Evolutionary conservation across 2,329 filamentous ascomycete genomes (phyloP).

Genomic region (Chaetomium sp.): DNA sequence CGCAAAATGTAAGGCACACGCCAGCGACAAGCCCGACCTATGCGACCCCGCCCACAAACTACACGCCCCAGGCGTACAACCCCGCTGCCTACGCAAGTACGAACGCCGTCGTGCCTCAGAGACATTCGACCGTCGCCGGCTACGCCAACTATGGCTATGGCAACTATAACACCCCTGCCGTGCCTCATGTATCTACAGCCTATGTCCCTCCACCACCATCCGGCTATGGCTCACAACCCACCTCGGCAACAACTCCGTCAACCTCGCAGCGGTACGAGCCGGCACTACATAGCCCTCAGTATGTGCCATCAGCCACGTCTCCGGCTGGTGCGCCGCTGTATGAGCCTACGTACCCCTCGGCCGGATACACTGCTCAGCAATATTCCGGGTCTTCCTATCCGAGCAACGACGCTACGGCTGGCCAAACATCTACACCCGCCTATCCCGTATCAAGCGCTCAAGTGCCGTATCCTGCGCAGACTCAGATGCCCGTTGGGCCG

Average conservation of each 20-base stretch:
- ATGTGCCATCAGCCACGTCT: slow-evolving; percentile 25
- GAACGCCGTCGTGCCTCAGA: slow-evolving; percentile 36
- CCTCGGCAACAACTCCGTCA: slow-evolving; percentile 28
- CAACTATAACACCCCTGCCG: slow-evolving; percentile 32
- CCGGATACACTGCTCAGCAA: slow-evolving; percentile 23
- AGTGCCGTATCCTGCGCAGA: slow-evolving; percentile 45
- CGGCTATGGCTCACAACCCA: slow-evolving; percentile 22
- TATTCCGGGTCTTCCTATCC: slow-evolving; percentile 32
- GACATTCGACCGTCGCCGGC: slow-evolving; percentile 45
- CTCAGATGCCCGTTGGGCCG: slow-evolving; percentile 48
- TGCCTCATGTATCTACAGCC: slow-evolving; percentile 30
- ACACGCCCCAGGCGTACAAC: slow-evolving; percentile 51
- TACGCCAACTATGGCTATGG: slow-evolving; percentile 39
- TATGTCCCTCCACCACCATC: too few species aligned
- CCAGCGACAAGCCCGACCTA: slow-evolving; percentile 33
- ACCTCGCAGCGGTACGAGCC: slow-evolving; percentile 36
- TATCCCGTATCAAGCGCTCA: slow-evolving; percentile 34
- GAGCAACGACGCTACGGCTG: slow-evolving; percentile 35
- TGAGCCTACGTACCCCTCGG: slow-evolving; percentile 22
- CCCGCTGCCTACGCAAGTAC: slow-evolving; percentile 52
- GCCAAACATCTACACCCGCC: slow-evolving; percentile 27
- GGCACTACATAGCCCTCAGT: slow-evolving; percentile 33
- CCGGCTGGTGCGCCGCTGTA: slow-evolving; percentile 24
- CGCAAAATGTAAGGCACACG: slow-evolving; percentile 34
- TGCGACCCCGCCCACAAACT: slow-evolving; percentile 34